Base-by-base conservation (phyloP, 441 rosid genomes). In the Erodium trifolium region DNA sequence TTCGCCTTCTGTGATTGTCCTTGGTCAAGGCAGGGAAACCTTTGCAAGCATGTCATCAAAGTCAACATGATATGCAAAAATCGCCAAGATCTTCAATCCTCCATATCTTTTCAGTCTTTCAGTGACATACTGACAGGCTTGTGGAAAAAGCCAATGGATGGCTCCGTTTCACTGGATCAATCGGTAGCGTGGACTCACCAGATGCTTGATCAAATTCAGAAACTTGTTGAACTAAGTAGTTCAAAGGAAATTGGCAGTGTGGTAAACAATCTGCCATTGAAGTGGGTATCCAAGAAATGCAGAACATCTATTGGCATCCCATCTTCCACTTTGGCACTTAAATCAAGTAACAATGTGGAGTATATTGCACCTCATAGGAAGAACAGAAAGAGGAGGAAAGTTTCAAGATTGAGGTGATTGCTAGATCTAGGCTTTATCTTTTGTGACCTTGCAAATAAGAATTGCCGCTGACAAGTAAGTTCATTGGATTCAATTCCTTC, bases 21-120 rank as follows among this genome's bases (percentile, higher is more conserved):
- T 14, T 93, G 98, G 97, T 91, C 97, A 31, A 72, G 87, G 82
- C 98, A 85, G 73, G 98, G 96, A 62, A 91, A 91, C 78, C 75
- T 93, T 67, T 93, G 98, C 89, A 93, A 93, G 78, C 98, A 93
- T 76, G 88, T 91, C 78, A 79, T 91, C 59, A 93, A 91, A 83
- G 97, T 88, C 59, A 91, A 91, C 65, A 81, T 85, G 83, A 77
- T 85, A 0, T 83, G 89, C 41, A 86, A 81, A 77, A 79, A 78
- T 71, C 72, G 18, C 11, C 65, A 68, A 76, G 82, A 79, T 4
- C 81, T 69, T 72, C 79, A 74, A 67, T 84, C 81, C 63, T 86
- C 89, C 60, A 84, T 89, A 89, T 93, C 98, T 13, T 80, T 81
- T 68, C 82, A 63, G 70, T 88, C 97, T 3, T 78, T 88, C 47